Evolutionary conservation across 1,139 yeast genomes (phyloP), one percentile per base, ranked within the genome.

Genomic region (Yamadazyma mexicana): DNA sequence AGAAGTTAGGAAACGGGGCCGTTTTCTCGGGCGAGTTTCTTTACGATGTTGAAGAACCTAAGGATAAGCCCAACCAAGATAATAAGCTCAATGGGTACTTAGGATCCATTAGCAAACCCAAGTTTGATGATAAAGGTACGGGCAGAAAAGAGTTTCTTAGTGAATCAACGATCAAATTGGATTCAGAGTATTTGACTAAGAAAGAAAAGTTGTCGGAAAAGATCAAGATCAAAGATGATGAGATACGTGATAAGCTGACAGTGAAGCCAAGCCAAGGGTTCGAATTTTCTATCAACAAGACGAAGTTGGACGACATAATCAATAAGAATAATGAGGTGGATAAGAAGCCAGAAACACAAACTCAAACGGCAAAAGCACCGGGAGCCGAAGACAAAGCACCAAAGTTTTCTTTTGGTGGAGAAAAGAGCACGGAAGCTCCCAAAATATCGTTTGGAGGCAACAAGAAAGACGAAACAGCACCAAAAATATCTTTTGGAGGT

Each of bases 241-340:
- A 43, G 18, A 40, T 36, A 16, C 39, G 30, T 9, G 40, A 44
- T 9, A 43, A 45, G 5, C 44, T 46, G 17, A 24, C 49, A 1
- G 36, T 52, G 7, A 59, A 58, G 17, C 75, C 75, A 14, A 66
- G 72, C 32, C 56, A 64, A 2, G 75, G 73, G 1, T 69, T 69
- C 51, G 57, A 63, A 26, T 69, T 69, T 43, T 55, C 62, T 7
- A 57, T 65, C 12, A 61, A 62, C 33, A 56, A 58, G 35, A 49
- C 51, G 9, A 60, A 61, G 33, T 51, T 66, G 28, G 44, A 50
- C 26, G 51, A 55, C 9, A 54, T 64, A 10, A 44, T 61, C 7
- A 49, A 50, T 14, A 35, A 23, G 15, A 34, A 36, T 17, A 25
- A 31, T 10, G 35, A 40, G 26, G 37, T 34, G 9, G 16, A 39